These are phyloP conservation scores for Tuber calosporum DNA, from an alignment of 495 filamentous ascomycete species.

Conservation along the genomic window DNA sequence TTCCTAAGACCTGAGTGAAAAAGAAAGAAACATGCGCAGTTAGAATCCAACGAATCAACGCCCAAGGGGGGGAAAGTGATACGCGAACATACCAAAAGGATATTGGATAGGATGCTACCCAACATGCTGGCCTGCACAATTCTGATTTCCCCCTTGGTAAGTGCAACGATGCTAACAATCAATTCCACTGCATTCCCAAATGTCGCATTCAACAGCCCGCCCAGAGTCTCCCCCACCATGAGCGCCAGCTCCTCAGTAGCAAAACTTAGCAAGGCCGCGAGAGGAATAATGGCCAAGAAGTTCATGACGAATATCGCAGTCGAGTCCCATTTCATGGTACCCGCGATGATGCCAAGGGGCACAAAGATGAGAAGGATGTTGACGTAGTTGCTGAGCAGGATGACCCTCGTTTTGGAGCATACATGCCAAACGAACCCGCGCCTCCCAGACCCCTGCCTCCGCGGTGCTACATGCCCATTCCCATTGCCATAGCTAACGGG, in stretches of 20 bases:
- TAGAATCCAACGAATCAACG: conserved; percentile 15
- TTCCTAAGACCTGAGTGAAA: conserved; percentile 60
- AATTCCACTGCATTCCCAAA: conserved; percentile 93
- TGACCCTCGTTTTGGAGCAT: conserved; percentile 50
- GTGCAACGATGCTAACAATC: conserved; percentile 91
- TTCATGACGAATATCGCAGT: conserved; percentile 78
- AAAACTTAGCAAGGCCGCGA: conserved; percentile 87
- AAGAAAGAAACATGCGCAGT: not conserved
- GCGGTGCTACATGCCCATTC: not conserved
- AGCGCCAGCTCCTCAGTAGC: conserved; percentile 87
- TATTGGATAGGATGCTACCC: conserved; percentile 91
- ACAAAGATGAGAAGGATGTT: conserved; percentile 86
- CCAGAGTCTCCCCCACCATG: conserved; percentile 79
- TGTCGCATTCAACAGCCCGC: conserved; percentile 80
- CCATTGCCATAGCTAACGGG: not conserved
- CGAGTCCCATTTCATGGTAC: conserved; percentile 62
- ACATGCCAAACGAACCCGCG: conserved; percentile 17
- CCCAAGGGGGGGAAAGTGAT: conserved; percentile 2
- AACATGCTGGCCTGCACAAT: conserved; percentile 98
- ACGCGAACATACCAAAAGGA: conserved; percentile 57
- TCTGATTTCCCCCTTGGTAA: conserved; percentile 77
- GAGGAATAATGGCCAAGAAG: conserved; percentile 90
- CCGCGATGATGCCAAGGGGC: conserved; percentile 77
- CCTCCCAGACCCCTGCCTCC: not conserved
- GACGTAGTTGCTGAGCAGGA: conserved; percentile 59